Evolutionary conservation across 805 yeast species (phyloP).

Genomic region (Kregervanrija delftensis): DNA sequence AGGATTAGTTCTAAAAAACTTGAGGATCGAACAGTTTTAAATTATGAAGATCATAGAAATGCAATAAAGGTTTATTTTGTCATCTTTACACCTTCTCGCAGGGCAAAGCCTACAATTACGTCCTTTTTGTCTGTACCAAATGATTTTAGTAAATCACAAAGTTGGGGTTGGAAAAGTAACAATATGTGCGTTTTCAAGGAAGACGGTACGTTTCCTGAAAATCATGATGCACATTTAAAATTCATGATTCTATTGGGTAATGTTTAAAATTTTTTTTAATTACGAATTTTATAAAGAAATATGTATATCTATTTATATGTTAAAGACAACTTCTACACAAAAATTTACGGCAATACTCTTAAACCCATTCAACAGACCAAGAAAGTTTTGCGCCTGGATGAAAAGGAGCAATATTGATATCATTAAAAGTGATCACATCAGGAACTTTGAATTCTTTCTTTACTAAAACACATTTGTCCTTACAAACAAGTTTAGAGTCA

Average conservation of each 20-base stretch:
- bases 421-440: slow-evolving; percentile 39
- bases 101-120: slow-evolving; percentile 37
- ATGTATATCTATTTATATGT: background rate
- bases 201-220: slow-evolving; percentile 38
- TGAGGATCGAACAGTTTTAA: background rate
- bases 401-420: slow-evolving; percentile 73
- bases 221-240: slow-evolving; percentile 37
- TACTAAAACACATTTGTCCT: slow-evolving; percentile 49
- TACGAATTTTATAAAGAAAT: background rate
- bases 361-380: slow-evolving; percentile 73
- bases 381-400: slow-evolving; percentile 67
- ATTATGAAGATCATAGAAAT: slow-evolving; percentile 40
- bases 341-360: background rate
- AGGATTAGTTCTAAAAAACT: too few relatives aligned
- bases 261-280: slow-evolving; percentile 19
- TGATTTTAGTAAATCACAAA: slow-evolving; percentile 43
- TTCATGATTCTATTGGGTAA: slow-evolving; percentile 46
- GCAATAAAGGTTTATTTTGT: slow-evolving; percentile 43
- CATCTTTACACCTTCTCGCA: slow-evolving; percentile 48
- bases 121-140: slow-evolving; percentile 53
- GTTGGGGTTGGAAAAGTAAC: slow-evolving; percentile 59
- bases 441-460: slow-evolving; percentile 53
- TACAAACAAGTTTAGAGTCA: slow-evolving; percentile 34
- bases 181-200: slow-evolving; percentile 47
- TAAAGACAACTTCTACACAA: background rate